Evolutionary conservation across 1,139 yeast species (phyloP), one percentile per base, ranked within the genome.

Genomic region (Suhomyces bolitotheri): DNA sequence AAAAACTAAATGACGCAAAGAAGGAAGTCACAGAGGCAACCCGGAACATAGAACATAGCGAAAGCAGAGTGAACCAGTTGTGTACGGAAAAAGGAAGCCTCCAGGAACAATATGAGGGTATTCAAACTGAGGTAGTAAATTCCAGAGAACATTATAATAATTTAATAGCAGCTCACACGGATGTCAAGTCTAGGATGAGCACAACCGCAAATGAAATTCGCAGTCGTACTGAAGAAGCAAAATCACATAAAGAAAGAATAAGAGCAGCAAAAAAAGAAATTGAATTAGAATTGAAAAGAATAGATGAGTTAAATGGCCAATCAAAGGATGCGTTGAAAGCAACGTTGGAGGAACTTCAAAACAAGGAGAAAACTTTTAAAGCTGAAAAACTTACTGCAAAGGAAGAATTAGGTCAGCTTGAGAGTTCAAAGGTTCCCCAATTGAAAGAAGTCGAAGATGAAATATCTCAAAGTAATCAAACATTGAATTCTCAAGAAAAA

Each of bases 271-370:
- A 47, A 15, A 33, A 35, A 5, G 51, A 48, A 7, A 54, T 59
- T 4, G 43, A 31, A 7, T 33, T 34, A 10, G 74, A 73, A 38
- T 62, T 66, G 35, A 53, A 51, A 21, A 61, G 65, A 34, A 58
- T 76, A 10, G 65, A 64, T 29, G 61, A 56, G 12, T 54, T 60
- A 16, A 62, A 63, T 39, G 73, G 77, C 14, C 72, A 73, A 10
- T 60, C 76, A 4, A 62, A 60, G 33, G 66, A 62, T 28, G 47
- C 47, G 3, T 44, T 61, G 34, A 28, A 39, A 35, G 35, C 39
- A 16, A 45, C 44, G 3, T 42, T 58, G 31, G 28, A 29, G 25
- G 44, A 44, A 25, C 40, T 44, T 24, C 44, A 47, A 23, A 43
- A 33, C 10, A 40, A 50, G 19, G 39, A 50, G 10, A 41, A 36